Conservation (phyloP, 257 asterid genomes). For the Capsicum chinense region DNA sequence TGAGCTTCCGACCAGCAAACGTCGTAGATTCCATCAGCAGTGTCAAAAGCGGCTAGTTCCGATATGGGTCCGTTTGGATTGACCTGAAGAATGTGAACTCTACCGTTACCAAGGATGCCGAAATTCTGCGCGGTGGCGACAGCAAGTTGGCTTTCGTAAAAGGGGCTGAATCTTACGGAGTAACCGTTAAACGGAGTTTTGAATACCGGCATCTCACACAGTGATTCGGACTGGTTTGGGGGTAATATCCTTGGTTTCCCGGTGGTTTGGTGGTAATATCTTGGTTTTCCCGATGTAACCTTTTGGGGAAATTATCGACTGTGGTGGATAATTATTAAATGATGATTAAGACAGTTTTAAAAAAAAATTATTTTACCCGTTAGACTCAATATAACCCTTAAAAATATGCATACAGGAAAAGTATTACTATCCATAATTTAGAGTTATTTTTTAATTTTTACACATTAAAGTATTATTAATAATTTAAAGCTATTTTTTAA, state of each 20-base stretch:
- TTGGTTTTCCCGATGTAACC: not conserved
- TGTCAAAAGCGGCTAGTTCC: constrained; percentile 78
- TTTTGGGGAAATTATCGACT: not conserved
- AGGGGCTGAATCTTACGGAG: constrained; percentile 95
- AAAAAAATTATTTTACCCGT: no score
- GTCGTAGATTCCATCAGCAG: constrained; percentile 95
- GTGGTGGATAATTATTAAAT: no score
- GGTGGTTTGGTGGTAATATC: not conserved
- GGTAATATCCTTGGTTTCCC: not conserved
- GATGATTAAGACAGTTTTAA: no score
- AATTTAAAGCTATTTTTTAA: no score
- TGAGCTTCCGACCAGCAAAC: constrained; percentile 98
- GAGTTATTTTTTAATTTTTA: no score
- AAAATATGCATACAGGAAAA: no score
- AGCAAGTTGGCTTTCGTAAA: constrained; percentile 80
- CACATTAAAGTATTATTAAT: no score
- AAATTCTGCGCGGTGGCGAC: constrained; percentile 94
- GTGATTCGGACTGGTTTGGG: constrained; percentile 23
- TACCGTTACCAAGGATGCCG: constrained; percentile 98
- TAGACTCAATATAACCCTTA: no score
- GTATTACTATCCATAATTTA: no score
- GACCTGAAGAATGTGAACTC: constrained; percentile 84
- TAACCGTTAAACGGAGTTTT: constrained; percentile 87
- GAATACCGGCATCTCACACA: constrained; percentile 69
- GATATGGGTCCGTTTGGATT: constrained; percentile 58